Base-by-base conservation (phyloP, 495 filamentous ascomycete genomes). In the Filosporella fistucella region DNA sequence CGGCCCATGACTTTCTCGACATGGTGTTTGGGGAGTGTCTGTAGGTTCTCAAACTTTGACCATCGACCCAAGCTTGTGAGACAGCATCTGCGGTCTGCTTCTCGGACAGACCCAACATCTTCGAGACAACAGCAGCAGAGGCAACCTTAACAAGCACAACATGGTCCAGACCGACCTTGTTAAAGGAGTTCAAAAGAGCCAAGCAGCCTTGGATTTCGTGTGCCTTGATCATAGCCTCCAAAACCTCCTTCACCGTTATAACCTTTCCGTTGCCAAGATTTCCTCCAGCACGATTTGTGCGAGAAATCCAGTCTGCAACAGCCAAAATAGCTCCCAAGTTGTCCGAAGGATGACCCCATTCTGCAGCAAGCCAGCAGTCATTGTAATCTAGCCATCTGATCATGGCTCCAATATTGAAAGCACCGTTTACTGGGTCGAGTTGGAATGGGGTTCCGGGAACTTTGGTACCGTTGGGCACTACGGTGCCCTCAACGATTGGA, bases 311-410 rank as follows among this genome's bases (percentile, higher is more conserved):
- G 72, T 98, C 93, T 22, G 93, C 90, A 30, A 96, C 90, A 29
- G 93, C 88, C 26, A 98, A 76, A 58, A 97, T 97, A 63, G 89
- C 91, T 45, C 91, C 91, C 45, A 97, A 70, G 74, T 97, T 97
- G 73, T 97, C 91, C 2, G 89, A 95, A 36, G 91, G 93, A 62
- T 98, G 93, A 36, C 93, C 93, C 93, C 93, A 98, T 72, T 98
- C 93, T 45, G 93, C 93, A 13, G 93, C 93, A 47, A 98, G 74
- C 94, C 93, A 98, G 78, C 93, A 97, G 77, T 98, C 93, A 64
- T 98, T 98, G 80, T 96, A 98, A 68, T 98, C 93, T 45, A 98
- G 80, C 93, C 93, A 98, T 56, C 93, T 78, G 69, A 98, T 96
- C 82, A 93, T 94, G 53, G 94, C 83, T 49, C 93, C 93, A 49